A percentile compares a stretch with the other conserved stretches of the same genome.
phyloP scores from a whole-genome alignment of 2,329 filamentous ascomycete genomes.

The Neofusicoccum umdonicola region DNA sequence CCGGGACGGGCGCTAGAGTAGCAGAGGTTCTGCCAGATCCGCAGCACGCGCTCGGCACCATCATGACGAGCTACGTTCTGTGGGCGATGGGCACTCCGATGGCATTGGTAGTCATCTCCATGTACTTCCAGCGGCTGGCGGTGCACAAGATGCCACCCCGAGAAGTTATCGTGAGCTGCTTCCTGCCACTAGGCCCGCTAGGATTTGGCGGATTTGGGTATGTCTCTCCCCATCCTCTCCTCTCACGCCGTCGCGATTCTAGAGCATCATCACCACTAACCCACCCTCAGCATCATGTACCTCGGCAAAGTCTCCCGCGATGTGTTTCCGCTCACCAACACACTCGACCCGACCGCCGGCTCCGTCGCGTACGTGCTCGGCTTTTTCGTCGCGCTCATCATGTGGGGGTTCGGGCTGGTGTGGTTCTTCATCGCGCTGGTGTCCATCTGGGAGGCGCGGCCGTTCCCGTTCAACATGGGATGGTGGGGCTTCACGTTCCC shows the following conservation, averaged over 20 bases:
- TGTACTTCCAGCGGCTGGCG: slow-evolving; percentile 66
- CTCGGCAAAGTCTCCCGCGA: slow-evolving; percentile 43
- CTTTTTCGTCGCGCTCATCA: slow-evolving; percentile 47
- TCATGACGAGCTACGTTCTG: slow-evolving; percentile 63
- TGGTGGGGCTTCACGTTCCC: slow-evolving; percentile 59
- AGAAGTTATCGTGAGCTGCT: slow-evolving; percentile 63
- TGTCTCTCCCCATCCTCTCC: not conserved
- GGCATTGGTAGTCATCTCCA: slow-evolving; percentile 57
- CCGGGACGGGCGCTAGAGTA: slow-evolving; percentile 61
- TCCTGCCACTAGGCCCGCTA: slow-evolving; percentile 62
- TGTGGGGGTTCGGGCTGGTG: slow-evolving; percentile 53
- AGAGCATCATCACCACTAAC: not conserved
- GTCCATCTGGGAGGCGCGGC: slow-evolving; percentile 34
- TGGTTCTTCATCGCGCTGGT: slow-evolving; percentile 52
- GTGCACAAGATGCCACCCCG: slow-evolving; percentile 61
- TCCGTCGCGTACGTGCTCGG: slow-evolving; percentile 57
- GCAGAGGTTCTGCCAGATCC: slow-evolving; percentile 55
- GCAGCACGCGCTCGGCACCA: slow-evolving; percentile 55
- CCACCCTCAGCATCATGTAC: slow-evolving; percentile 30
- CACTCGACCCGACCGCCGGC: slow-evolving; percentile 39
- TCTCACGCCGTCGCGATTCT: not conserved
- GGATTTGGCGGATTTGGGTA: slow-evolving; percentile 59
- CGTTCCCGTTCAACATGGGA: slow-evolving; percentile 58
- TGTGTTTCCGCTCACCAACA: slow-evolving; percentile 35
- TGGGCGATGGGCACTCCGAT: slow-evolving; percentile 62